A percentile compares a stretch with the other conserved stretches of the same genome.
phyloP scores from a whole-genome alignment of 83 land plant genomes.

The Isoetes engelmannii region DNA sequence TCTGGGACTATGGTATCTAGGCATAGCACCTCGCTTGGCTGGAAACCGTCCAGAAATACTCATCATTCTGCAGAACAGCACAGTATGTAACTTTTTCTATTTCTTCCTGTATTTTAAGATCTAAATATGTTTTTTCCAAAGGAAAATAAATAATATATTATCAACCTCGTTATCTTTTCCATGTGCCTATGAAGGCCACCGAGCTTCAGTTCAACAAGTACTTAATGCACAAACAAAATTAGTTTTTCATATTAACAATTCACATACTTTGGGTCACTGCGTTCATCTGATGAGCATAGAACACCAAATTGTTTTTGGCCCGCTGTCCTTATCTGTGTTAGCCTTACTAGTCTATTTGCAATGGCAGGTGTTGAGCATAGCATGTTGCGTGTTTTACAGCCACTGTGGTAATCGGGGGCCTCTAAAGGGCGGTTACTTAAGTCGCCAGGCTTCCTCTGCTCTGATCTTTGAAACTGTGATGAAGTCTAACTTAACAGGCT shows the following conservation, averaged over 20 bases:
- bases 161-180: background rate
- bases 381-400: slow-evolving; percentile 93
- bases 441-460: slow-evolving; percentile 43
- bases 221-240: background rate
- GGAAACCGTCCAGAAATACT: slow-evolving; percentile 73
- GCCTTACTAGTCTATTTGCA: background rate
- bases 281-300: background rate
- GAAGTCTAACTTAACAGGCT: slow-evolving; percentile 43
- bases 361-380: slow-evolving; percentile 81
- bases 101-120: background rate
- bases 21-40: slow-evolving; percentile 83
- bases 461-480: slow-evolving; percentile 45
- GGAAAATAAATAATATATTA: background rate
- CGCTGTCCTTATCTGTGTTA: background rate
- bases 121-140: background rate
- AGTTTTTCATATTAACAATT: background rate
- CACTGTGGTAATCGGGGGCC: slow-evolving; percentile 91
- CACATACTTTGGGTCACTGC: background rate
- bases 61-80: slow-evolving; percentile 80
- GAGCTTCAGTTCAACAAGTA: background rate
- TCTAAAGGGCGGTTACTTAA: slow-evolving; percentile 41
- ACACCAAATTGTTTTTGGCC: background rate
- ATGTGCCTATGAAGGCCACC: background rate
- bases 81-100: slow-evolving; percentile 38
- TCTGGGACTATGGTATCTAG: slow-evolving; percentile 84